phyloP scores from a whole-genome alignment of 495 filamentous ascomycete species.

The Neurospora sp. region DNA sequence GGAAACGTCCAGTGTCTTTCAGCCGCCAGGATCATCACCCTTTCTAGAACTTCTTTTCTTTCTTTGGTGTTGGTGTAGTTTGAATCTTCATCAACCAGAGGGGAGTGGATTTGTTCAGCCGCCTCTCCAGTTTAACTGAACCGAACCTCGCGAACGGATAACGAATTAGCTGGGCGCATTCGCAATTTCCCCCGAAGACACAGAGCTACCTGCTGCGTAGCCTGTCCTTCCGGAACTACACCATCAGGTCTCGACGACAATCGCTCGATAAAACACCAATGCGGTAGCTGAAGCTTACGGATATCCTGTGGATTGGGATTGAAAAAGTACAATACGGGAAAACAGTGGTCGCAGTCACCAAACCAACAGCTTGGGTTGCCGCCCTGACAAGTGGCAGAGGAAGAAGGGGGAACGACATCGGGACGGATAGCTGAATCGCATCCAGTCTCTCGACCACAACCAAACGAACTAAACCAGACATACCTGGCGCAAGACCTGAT shows the following conservation, averaged over 20 bases:
- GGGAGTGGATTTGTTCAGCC: neutral
- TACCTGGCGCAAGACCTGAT: neutral
- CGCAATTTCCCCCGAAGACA: neutral
- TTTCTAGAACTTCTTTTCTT: neutral
- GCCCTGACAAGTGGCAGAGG: neutral
- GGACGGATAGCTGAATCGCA: neutral
- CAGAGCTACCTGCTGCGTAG: neutral
- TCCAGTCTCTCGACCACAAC: neutral
- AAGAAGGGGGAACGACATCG: neutral
- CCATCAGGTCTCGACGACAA: neutral
- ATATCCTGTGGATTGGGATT: neutral
- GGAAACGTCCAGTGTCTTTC: neutral
- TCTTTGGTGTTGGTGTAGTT: neutral
- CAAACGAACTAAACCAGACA: neutral
- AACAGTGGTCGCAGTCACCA: neutral
- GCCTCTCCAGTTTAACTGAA: neutral
- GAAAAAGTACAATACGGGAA: neutral
- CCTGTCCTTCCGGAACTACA: neutral
- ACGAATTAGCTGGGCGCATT: neutral
- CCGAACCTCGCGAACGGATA: neutral
- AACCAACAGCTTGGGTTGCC: neutral
- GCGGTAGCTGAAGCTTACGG: neutral
- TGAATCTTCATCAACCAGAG: neutral
- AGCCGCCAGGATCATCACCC: neutral
- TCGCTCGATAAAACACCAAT: neutral